Percentiles rank a stretch among this genome's conserved stretches.
Evolutionary conservation across 2,329 filamentous ascomycete species (phyloP).

Genomic region (Exophiala xenobiotica): DNA sequence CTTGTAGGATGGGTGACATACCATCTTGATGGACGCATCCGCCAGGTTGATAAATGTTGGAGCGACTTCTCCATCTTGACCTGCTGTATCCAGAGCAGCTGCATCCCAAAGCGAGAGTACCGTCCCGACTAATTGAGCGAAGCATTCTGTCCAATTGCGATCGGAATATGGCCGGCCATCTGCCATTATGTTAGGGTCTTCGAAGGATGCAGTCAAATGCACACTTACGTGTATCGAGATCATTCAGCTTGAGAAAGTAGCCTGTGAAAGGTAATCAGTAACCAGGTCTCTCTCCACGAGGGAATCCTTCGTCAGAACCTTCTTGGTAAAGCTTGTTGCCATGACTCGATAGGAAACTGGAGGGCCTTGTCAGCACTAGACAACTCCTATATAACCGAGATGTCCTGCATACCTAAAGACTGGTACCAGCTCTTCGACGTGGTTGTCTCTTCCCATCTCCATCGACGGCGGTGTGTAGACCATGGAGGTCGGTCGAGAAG

Average conservation of each 20-base stretch:
- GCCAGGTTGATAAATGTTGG: slow-evolving; percentile 96
- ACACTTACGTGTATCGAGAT: slow-evolving; percentile 81
- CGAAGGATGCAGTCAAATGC: too few relatives aligned
- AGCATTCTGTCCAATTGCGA: slow-evolving; percentile 92
- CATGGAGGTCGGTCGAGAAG: slow-evolving; percentile 26
- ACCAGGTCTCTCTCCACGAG: not conserved
- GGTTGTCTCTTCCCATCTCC: slow-evolving; percentile 79
- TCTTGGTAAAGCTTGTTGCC: slow-evolving; percentile 96
- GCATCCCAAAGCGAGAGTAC: slow-evolving; percentile 96
- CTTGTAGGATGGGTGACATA: slow-evolving; percentile 44
- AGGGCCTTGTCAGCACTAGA: slow-evolving; percentile 10
- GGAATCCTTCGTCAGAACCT: slow-evolving; percentile 40
- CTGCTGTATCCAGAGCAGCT: slow-evolving; percentile 81
- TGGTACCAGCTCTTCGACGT: slow-evolving; percentile 81
- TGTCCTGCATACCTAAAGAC: slow-evolving; percentile 65
- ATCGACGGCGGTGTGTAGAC: slow-evolving; percentile 65
- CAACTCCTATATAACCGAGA: not conserved
- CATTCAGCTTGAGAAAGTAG: slow-evolving; percentile 94
- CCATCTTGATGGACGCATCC: slow-evolving; percentile 98
- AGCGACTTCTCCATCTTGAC: slow-evolving; percentile 78
- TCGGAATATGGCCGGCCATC: slow-evolving; percentile 84
- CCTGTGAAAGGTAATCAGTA: slow-evolving; percentile 38
- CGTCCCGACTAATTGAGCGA: slow-evolving; percentile 92
- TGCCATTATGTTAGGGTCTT: slow-evolving; percentile 39
- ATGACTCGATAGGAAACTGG: slow-evolving; percentile 79